These are phyloP conservation scores for Amniculicola lignicola DNA, from an alignment of 495 filamentous ascomycete species.

Conservation along the genomic window DNA sequence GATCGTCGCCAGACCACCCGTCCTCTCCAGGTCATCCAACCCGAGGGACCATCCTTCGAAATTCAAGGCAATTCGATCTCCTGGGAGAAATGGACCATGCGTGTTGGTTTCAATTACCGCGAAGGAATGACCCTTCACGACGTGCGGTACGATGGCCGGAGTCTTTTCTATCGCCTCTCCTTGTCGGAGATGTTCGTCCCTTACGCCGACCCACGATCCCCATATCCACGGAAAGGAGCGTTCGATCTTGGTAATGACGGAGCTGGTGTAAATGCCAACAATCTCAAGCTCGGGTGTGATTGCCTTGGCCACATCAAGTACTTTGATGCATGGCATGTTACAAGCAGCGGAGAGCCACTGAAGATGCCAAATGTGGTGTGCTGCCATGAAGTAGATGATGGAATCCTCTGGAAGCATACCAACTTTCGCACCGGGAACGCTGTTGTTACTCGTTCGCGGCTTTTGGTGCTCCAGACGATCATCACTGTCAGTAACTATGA, in stretches of 20 bases:
- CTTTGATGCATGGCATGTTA: slow-evolving; percentile 28
- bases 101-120: slow-evolving; percentile 39
- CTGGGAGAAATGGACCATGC: slow-evolving; percentile 43
- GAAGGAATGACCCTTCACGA: slow-evolving; percentile 41
- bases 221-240: slow-evolving; percentile 36
- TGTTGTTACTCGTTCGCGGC: slow-evolving; percentile 27
- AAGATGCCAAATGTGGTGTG: slow-evolving; percentile 36
- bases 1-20: slow-evolving; percentile 10
- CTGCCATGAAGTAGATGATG: slow-evolving; percentile 39
- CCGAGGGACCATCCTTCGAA: slow-evolving; percentile 35
- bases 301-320: slow-evolving; percentile 39
- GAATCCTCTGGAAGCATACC: slow-evolving; percentile 41
- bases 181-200: slow-evolving; percentile 77
- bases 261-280: slow-evolving; percentile 35
- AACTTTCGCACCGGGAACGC: slow-evolving; percentile 34
- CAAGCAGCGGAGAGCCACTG: slow-evolving; percentile 22
- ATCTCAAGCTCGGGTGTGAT: slow-evolving; percentile 38
- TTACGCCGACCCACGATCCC: slow-evolving; percentile 40
- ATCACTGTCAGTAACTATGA: slow-evolving; percentile 39
- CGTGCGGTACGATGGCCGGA: slow-evolving; percentile 63
- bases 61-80: slow-evolving; percentile 28
- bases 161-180: slow-evolving; percentile 64
- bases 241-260: slow-evolving; percentile 39
- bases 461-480: slow-evolving; percentile 37
- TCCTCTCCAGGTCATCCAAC: slow-evolving; percentile 33